phyloP scores from a whole-genome alignment of 345 rosid genomes.

The Camelina sativa region DNA sequence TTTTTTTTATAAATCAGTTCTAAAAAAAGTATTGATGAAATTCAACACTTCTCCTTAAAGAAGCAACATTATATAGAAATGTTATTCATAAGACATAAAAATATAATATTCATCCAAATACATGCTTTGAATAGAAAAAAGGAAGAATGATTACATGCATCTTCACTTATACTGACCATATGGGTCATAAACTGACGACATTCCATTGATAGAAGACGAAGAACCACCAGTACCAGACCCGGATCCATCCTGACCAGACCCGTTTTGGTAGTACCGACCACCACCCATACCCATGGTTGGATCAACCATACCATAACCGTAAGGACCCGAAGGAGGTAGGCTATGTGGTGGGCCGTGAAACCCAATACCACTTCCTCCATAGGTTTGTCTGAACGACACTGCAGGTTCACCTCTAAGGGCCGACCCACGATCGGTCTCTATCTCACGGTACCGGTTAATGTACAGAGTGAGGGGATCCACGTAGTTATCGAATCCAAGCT shows the following conservation, averaged over 20 bases:
- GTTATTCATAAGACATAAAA: constrained; percentile 16
- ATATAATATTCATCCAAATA: constrained; percentile 11
- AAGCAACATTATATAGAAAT: constrained; percentile 24
- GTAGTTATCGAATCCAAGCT: constrained; percentile 68
- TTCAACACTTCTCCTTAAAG: not conserved
- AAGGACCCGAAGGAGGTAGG: constrained; percentile 26
- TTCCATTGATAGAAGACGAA: constrained; percentile 31
- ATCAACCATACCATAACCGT: constrained; percentile 37
- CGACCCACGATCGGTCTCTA: constrained; percentile 47
- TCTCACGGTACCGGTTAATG: constrained; percentile 55
- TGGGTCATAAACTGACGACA: constrained; percentile 40
- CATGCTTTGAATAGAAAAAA: constrained; percentile 22
- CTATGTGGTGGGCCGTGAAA: constrained; percentile 23
- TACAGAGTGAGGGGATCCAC: constrained; percentile 52
- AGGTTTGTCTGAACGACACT: constrained; percentile 11
- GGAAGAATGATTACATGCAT: not conserved
- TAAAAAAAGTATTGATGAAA: not conserved
- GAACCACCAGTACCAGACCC: constrained; percentile 17
- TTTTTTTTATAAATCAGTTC: no score
- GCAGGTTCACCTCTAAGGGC: constrained; percentile 36
- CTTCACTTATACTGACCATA: constrained; percentile 44
- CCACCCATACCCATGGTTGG: constrained; percentile 41
- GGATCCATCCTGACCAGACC: constrained; percentile 42
- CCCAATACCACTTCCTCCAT: constrained; percentile 32
- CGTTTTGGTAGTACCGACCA: constrained; percentile 39